Conservation (phyloP, 1,284 basidiomycete species). For the Leccinum griseonigrum region DNA sequence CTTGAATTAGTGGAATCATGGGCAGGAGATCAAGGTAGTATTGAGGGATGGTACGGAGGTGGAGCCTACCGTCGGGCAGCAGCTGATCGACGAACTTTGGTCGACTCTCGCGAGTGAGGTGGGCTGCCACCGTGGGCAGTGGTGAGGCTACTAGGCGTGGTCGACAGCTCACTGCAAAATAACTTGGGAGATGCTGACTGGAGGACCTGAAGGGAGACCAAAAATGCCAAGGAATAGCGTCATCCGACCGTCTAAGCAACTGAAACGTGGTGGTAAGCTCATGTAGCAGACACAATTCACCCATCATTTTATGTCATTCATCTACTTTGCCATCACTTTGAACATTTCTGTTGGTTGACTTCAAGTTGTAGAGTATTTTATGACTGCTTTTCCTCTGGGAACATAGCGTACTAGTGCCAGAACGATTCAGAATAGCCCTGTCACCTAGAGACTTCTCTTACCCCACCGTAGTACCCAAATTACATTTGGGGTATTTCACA, state of each 20-base stretch:
- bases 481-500: neutral
- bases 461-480: neutral
- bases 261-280: neutral
- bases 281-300: constrained; percentile 1
- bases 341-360: constrained; percentile 8
- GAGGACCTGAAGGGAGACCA: neutral
- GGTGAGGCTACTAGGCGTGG: constrained; percentile 8
- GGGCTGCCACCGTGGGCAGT: neutral
- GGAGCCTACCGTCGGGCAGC: constrained; percentile 77
- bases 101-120: constrained; percentile 34
- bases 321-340: constrained; percentile 10
- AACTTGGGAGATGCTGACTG: neutral
- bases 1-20: constrained; percentile 83
- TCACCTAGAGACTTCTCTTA: neutral
- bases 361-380: neutral
- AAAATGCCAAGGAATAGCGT: neutral
- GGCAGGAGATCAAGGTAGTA: constrained; percentile 87
- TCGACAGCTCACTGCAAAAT: constrained; percentile 4
- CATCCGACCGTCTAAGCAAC: neutral
- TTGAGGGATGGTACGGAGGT: constrained; percentile 92
- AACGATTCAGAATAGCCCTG: too few relatives aligned
- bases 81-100: constrained; percentile 75
- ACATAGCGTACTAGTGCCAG: too few relatives aligned
- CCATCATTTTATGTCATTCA: constrained; percentile 1
- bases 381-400: neutral